Evolutionary conservation across 2,329 filamentous ascomycete genomes (phyloP).

Genomic region (Boeremia exigua): DNA sequence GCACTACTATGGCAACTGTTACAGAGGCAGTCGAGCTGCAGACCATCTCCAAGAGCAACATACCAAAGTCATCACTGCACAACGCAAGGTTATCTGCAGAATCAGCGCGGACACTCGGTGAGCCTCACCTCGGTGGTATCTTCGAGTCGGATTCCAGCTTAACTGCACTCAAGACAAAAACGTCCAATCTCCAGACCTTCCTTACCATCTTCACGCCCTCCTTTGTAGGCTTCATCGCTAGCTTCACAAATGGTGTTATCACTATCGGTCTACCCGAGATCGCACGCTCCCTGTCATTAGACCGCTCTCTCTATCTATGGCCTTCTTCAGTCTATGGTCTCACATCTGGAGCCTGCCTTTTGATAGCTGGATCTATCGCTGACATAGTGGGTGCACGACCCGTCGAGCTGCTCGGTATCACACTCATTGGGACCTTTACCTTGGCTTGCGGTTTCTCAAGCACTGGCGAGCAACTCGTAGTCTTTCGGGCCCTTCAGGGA

Average conservation of each 20-base stretch:
- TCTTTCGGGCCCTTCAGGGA: conserved; percentile 56
- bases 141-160: conserved; percentile 3
- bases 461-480: conserved; percentile 52
- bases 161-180: background rate
- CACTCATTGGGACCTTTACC: conserved; percentile 52
- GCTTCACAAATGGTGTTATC: conserved; percentile 49
- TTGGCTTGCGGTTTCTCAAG: conserved; percentile 55
- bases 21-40: conserved; percentile 10
- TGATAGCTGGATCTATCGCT: conserved; percentile 58
- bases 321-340: conserved; percentile 47
- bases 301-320: conserved; percentile 44
- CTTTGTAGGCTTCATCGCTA: conserved; percentile 37
- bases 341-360: conserved; percentile 56
- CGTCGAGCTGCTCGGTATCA: conserved; percentile 53
- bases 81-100: background rate
- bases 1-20: conserved; percentile 1
- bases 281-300: conserved; percentile 35
- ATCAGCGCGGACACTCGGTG: background rate
- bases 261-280: conserved; percentile 53
- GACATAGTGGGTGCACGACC: conserved; percentile 57
- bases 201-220: conserved; percentile 33
- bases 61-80: background rate
- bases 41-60: conserved; percentile 3
- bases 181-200: conserved; percentile 20
- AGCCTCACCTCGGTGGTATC: background rate